Conservation (phyloP, 371 early-diverging fungal genomes). For the Mucor circinelloides region DNA sequence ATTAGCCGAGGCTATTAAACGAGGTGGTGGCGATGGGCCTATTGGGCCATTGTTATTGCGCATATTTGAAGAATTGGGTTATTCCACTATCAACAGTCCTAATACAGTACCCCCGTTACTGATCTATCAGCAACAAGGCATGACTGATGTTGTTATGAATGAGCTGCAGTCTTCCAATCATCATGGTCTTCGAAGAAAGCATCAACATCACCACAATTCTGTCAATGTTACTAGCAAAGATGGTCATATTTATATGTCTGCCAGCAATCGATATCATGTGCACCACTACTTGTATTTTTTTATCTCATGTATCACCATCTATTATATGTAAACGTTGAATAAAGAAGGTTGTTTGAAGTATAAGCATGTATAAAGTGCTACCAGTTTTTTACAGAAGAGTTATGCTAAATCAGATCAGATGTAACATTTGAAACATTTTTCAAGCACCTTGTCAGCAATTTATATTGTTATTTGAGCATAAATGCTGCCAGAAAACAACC, state of each 20-base stretch:
- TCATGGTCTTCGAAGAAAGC: not conserved
- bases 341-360: not conserved
- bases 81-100: constrained; percentile 13
- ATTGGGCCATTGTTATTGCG: constrained; percentile 38
- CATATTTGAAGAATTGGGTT: constrained; percentile 42
- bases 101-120: constrained; percentile 3
- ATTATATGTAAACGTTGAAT: not conserved
- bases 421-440: too few species aligned
- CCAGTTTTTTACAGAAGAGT: too few species aligned
- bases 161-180: not conserved
- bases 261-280: not conserved
- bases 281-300: not conserved
- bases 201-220: not conserved
- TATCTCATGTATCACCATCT: not conserved
- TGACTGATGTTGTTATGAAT: not conserved
- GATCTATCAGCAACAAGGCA: not conserved
- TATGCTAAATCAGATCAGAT: too few species aligned
- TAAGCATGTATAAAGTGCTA: too few species aligned
- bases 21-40: constrained; percentile 23
- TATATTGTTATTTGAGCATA: too few species aligned
- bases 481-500: too few species aligned
- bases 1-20: constrained; percentile 18
- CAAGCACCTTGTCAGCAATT: too few species aligned
- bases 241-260: not conserved
- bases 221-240: not conserved